Conservation (phyloP, 2,329 filamentous ascomycete species). For the Cladosporium sp. region DNA sequence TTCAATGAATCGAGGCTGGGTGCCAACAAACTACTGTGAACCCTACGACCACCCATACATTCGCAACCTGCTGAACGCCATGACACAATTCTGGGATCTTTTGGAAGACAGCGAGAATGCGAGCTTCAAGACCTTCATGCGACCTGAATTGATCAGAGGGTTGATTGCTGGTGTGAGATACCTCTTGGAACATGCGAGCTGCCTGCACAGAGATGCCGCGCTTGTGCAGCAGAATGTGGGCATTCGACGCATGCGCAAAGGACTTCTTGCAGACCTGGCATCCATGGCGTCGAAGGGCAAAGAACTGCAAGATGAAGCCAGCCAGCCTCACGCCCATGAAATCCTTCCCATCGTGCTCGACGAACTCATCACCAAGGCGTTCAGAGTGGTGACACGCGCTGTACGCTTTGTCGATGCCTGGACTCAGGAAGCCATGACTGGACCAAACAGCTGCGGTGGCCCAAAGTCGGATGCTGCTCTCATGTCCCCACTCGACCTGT, state of each 20-base stretch:
- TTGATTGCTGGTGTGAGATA: constrained; percentile 90
- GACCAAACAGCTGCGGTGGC: not conserved
- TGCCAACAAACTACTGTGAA: constrained; percentile 98
- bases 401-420: constrained; percentile 86
- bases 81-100: constrained; percentile 90
- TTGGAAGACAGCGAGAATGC: constrained; percentile 63
- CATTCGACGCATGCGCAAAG: constrained; percentile 78
- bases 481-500: constrained; percentile 4
- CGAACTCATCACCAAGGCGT: constrained; percentile 89
- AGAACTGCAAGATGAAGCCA: constrained; percentile 70
- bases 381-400: constrained; percentile 87
- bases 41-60: constrained; percentile 87
- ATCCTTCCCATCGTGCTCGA: constrained; percentile 75
- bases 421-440: constrained; percentile 35
- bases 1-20: constrained; percentile 85
- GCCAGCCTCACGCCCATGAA: constrained; percentile 47
- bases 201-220: constrained; percentile 74
- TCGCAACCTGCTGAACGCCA: constrained; percentile 74
- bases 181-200: constrained; percentile 82
- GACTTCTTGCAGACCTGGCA: constrained; percentile 82
- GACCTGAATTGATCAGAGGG: constrained; percentile 90
- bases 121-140: constrained; percentile 74
- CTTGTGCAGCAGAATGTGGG: constrained; percentile 71
- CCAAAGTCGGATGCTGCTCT: not conserved
- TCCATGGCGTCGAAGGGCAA: constrained; percentile 86